Evolutionary conservation across 1,139 yeast species (phyloP).

Genomic region (Yamadazyma dushanensis): DNA sequence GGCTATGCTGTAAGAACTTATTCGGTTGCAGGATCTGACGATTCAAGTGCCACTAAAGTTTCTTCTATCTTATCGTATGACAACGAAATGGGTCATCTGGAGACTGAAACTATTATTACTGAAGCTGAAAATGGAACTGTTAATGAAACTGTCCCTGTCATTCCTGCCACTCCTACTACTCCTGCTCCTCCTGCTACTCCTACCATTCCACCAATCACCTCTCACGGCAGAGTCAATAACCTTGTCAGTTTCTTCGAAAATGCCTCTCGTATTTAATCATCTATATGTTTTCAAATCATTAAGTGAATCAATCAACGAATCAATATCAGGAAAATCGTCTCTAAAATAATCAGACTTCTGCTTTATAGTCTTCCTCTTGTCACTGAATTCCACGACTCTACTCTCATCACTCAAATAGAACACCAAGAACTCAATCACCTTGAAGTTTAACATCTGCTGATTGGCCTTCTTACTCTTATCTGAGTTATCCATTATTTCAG

Average conservation of each 20-base stretch:
- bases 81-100: slow-evolving; percentile 1
- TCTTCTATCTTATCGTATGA: slow-evolving; percentile 4
- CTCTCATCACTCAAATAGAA: slow-evolving; percentile 74
- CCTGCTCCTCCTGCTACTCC: not conserved
- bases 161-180: too few species aligned
- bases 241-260: slow-evolving; percentile 1
- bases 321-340: slow-evolving; percentile 43
- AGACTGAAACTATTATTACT: too few species aligned
- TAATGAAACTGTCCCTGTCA: too few species aligned
- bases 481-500: slow-evolving; percentile 14
- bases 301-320: slow-evolving; percentile 38
- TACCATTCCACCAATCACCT: not conserved
- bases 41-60: slow-evolving; percentile 2
- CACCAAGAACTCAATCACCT: slow-evolving; percentile 68
- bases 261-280: not conserved
- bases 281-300: slow-evolving; percentile 30
- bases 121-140: not conserved
- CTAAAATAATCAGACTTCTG: slow-evolving; percentile 60
- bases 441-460: slow-evolving; percentile 52
- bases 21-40: slow-evolving; percentile 1
- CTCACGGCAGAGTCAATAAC: not conserved
- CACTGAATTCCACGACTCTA: slow-evolving; percentile 18
- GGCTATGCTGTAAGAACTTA: not conserved
- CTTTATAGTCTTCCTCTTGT: slow-evolving; percentile 31
- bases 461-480: slow-evolving; percentile 11